Base-by-base conservation (phyloP, 176 grass and related monocot species). In the Zoysia pacifica region DNA sequence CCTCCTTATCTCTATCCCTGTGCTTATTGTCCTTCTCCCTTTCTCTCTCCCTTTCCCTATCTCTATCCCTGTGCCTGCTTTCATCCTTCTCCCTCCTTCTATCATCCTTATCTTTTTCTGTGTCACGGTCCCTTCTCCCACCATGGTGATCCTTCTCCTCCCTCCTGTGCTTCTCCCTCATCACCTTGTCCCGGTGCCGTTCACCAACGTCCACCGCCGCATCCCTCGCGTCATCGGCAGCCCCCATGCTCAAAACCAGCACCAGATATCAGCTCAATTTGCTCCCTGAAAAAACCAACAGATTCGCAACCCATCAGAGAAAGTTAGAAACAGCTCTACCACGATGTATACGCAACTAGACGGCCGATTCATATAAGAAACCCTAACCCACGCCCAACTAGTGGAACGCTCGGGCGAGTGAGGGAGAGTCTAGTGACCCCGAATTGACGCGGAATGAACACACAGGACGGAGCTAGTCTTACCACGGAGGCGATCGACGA, bases 121-220 rank as follows among this genome's bases (percentile, higher is more conserved):
- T 81, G 2, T 75, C 75, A 74, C 87, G 83, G n/a, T 92, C 84
- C 73, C 86, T 81, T 68, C 82, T 85, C 13, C 63, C 80, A 71
- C 76, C 81, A 78, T 67, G 60, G 74, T 87, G 41, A 9, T 86
- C 84, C 83, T 75, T 90, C 45, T 90, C 91, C 59, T 86, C 84
- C 67, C 82, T 81, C 73, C 73, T 77, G 73, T 82, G 82, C 0
- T 73, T 82, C 20, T 86, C 89, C 77, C 80, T 90, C 80, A 76
- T 87, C 64, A 90, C 91, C 79, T 60, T 87, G 41, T 85, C 75
- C 51, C 76, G 84, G 38, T 83, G 79, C 46, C 82, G 50, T n/a
- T 90, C 87, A 38, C 74, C 71, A 9, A 70, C 84, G 4, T 87
- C 87, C 69, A 67, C 61, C 6, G 77, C 83, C 69, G 48, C 69